These are phyloP conservation scores for Tagetes patula DNA, from an alignment of 129 eudicot genomes.

Conservation along the genomic window DNA sequence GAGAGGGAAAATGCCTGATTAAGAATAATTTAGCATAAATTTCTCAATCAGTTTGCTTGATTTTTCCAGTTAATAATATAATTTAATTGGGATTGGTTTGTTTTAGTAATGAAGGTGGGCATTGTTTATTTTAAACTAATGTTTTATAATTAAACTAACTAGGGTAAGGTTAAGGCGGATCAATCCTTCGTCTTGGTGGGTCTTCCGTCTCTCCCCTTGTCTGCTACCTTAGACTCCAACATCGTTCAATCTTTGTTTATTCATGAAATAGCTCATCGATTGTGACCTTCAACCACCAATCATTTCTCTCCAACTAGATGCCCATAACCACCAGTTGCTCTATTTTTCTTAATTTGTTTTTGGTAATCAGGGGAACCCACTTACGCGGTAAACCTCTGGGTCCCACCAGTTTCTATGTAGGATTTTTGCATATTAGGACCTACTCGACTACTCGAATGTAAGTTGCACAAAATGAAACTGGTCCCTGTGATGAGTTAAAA, in stretches of 20 bases:
- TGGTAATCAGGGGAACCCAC: too few relatives aligned
- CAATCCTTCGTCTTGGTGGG: constrained; percentile 39
- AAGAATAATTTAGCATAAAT: constrained; percentile 37
- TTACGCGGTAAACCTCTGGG: too few relatives aligned
- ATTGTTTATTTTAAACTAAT: constrained; percentile 37
- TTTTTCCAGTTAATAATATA: constrained; percentile 24
- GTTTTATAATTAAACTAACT: constrained; percentile 25
- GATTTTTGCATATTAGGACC: constrained; percentile 19
- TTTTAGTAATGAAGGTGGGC: constrained; percentile 41
- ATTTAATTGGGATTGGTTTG: constrained; percentile 33
- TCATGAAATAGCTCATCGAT: constrained; percentile 20
- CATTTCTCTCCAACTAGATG: constrained; percentile 24
- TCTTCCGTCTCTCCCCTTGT: constrained; percentile 53
- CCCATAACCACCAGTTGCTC: constrained; percentile 21
- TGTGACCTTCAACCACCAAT: constrained; percentile 34
- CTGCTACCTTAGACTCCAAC: constrained; percentile 47
- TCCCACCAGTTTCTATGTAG: background rate
- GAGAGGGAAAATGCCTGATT: constrained; percentile 37
- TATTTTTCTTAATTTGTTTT: too few relatives aligned
- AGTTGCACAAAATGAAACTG: background rate
- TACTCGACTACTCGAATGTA: background rate
- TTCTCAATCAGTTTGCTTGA: constrained; percentile 30
- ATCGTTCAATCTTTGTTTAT: constrained; percentile 31
- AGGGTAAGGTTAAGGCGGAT: constrained; percentile 45
- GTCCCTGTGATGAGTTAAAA: constrained; percentile 1